A percentile compares a stretch with the other conserved stretches of the same genome.
Conservation (phyloP, 2,329 filamentous ascomycete species). For the Purpureocillium takamizusanense region DNA sequence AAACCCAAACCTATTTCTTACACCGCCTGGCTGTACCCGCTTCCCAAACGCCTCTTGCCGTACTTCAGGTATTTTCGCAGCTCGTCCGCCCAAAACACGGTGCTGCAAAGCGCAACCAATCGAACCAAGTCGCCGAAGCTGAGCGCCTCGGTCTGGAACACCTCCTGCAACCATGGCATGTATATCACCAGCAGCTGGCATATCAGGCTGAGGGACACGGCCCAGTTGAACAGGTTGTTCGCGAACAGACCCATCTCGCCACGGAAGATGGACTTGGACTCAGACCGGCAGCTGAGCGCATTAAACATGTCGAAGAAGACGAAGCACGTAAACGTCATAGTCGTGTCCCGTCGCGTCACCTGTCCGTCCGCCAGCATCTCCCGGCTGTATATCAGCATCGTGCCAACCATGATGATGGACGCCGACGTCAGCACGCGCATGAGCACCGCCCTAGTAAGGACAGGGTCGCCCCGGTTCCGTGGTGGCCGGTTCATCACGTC, state of each 20-base stretch:
- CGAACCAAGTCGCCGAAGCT: conserved; percentile 63
- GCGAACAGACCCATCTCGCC: conserved; percentile 77
- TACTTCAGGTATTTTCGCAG: conserved; percentile 69
- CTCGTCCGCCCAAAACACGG: conserved; percentile 94
- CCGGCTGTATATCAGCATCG: conserved; percentile 79
- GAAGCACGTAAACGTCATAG: conserved; percentile 98
- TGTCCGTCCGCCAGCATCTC: conserved; percentile 80
- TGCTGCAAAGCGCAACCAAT: conserved; percentile 69
- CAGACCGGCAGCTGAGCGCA: conserved; percentile 83
- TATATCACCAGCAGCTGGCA: conserved; percentile 92
- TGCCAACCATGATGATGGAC: conserved; percentile 83
- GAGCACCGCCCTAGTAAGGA: conserved; percentile 78
- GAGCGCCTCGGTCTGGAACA: conserved; percentile 92
- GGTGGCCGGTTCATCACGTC: conserved; percentile 90
- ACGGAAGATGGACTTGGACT: conserved; percentile 77
- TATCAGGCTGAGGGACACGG: conserved; percentile 72
- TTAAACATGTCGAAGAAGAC: conserved; percentile 99
- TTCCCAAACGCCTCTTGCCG: conserved; percentile 45
- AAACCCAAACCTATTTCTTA: conserved; percentile 19
- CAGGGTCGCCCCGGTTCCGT: conserved; percentile 72
- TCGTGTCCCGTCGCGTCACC: conserved; percentile 89
- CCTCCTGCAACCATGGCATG: conserved; percentile 82
- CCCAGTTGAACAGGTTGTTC: conserved; percentile 95
- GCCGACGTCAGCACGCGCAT: conserved; percentile 81
- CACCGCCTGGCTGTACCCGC: conserved; percentile 58